These are phyloP conservation scores for Artemisia argyi DNA, from an alignment of 129 eudicot species.

Conservation along the genomic window DNA sequence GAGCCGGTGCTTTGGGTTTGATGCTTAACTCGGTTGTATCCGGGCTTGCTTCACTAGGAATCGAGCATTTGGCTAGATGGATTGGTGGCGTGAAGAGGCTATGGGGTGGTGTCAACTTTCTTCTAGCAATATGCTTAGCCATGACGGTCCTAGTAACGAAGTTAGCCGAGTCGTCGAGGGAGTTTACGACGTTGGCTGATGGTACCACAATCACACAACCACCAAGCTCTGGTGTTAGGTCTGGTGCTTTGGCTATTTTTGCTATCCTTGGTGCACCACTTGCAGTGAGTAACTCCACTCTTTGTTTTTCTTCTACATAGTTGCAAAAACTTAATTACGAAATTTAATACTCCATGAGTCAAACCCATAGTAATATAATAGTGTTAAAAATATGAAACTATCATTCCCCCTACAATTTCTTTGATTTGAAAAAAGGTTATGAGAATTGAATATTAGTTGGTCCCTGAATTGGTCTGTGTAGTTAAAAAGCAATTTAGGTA, in stretches of 20 bases:
- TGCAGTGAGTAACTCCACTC: constrained; percentile 44
- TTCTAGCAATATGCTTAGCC: constrained; percentile 41
- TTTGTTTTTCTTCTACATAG: not conserved
- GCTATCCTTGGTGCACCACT: constrained; percentile 51
- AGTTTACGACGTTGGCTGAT: not conserved
- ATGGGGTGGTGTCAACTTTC: constrained; percentile 53
- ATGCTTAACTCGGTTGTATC: constrained; percentile 45
- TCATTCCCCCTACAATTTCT: no score
- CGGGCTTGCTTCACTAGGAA: constrained; percentile 41
- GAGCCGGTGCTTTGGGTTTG: constrained; percentile 58
- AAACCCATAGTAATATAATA: not conserved
- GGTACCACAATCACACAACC: constrained; percentile 8
- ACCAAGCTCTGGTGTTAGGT: constrained; percentile 37
- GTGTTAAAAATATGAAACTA: not conserved
- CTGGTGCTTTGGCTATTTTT: constrained; percentile 37
- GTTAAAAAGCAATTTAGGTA: no score
- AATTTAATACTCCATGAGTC: not conserved
- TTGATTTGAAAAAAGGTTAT: no score
- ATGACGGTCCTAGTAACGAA: constrained; percentile 40
- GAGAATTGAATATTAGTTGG: no score
- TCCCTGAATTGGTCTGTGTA: no score
- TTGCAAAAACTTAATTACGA: not conserved
- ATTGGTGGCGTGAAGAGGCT: constrained; percentile 41
- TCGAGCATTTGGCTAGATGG: constrained; percentile 36
- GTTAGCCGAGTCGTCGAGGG: constrained; percentile 32